Evolutionary conservation across 345 rosid species (phyloP), one percentile per base, ranked within the genome.

Genomic region (Eucalyptus camaldulensis): DNA sequence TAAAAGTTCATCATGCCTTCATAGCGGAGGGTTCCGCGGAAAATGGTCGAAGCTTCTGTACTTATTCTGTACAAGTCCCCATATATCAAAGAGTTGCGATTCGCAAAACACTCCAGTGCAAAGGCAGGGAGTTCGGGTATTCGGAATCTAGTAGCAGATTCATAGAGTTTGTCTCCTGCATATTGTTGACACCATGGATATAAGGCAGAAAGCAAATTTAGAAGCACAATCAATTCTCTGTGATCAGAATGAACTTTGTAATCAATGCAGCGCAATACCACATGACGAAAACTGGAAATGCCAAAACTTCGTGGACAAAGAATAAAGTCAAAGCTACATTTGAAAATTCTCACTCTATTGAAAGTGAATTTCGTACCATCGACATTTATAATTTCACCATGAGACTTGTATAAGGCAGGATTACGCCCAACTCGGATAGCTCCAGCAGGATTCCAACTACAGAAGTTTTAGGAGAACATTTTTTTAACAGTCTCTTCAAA

Each of bases 361-460:
- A 88, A 47, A 90, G 56, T 89, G 29, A 29, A 76, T 40, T 21
- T 40, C 47, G 90, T 94, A 97, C 99, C 99, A 90, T 95, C 95
- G 80, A 97, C 92, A 67, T 94, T 88, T 54, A 95, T 69, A 87
- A 88, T 95, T 92, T 95, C 93, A 37, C 95, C 95, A 15, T 92
- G 89, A 90, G 88, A 91, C 91, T 90, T 93, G 90, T 94, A 96
- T 11, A 92, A 96, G 47, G 99, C 99, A 53, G 99, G 99, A 92
- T 96, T 96, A 58, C 88, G 89, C 87, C 98, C 99, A 22, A 90
- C 85, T 95, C 94, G 92, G 90, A 97, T 95, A 72, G 98, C 98
- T 94, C 99, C 99, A 56, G 98, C 98, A 91, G 99, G 99, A 91
- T 92, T 96, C 99, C 99, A 97, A 92, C 99, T 97, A 95, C 87